Conservation (phyloP, 805 yeast species). For the Saccharomycopsis sp. region DNA sequence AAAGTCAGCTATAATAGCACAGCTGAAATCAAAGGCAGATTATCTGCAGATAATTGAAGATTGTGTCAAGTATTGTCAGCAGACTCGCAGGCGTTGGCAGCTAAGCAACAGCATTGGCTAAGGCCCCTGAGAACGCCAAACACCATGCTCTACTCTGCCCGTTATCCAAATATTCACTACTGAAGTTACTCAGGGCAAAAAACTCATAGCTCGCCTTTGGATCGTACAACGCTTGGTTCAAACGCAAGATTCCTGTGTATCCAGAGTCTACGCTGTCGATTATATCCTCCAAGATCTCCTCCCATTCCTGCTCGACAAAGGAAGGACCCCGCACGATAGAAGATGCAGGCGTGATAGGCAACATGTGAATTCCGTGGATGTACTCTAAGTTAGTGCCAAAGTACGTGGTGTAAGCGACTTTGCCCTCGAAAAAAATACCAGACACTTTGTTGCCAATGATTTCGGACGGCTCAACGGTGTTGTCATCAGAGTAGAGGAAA, state of each 20-base stretch:
- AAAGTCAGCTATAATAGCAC: no score
- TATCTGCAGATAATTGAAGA: no score
- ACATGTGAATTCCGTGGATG: conserved; percentile 75
- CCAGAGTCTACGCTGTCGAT: conserved; percentile 41
- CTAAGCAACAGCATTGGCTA: conserved; percentile 12
- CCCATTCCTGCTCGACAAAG: conserved; percentile 58
- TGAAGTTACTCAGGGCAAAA: conserved; percentile 51
- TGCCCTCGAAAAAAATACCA: conserved; percentile 68
- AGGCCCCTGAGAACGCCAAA: conserved; percentile 61
- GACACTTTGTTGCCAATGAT: conserved; percentile 53
- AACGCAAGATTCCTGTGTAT: conserved; percentile 60
- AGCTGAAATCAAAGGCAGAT: no score
- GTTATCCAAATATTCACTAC: conserved; percentile 52
- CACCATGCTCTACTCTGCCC: conserved; percentile 91
- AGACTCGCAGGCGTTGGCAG: no score
- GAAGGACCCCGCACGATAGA: conserved; percentile 45
- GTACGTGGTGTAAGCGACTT: conserved; percentile 65
- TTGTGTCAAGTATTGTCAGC: no score
- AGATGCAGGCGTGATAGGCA: conserved; percentile 63
- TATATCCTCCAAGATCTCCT: conserved; percentile 35
- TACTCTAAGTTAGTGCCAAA: conserved; percentile 57
- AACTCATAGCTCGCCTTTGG: conserved; percentile 56
- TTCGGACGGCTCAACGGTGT: conserved; percentile 43
- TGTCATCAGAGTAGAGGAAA: conserved; percentile 43
- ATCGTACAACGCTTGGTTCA: conserved; percentile 69